phyloP scores from a whole-genome alignment of 345 rosid genomes.

The Mallotus nudiflorus region DNA sequence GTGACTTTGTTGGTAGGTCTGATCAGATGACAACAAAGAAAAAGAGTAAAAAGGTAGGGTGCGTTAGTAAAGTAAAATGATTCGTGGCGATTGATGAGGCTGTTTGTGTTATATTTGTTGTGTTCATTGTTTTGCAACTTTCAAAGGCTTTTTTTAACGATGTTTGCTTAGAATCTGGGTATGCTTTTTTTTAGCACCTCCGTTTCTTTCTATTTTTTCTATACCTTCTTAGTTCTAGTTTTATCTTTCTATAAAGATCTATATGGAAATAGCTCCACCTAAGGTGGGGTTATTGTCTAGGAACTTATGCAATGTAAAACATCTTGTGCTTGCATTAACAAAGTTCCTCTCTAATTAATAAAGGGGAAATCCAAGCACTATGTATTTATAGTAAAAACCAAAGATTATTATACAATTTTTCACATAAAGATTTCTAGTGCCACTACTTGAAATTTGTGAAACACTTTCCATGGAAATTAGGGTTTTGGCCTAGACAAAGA shows the following conservation, averaged over 20 bases:
- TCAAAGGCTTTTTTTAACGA: constrained; percentile 98
- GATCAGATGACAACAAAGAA: constrained; percentile 30
- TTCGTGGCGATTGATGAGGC: constrained; percentile 32
- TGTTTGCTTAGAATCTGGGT: constrained; percentile 89
- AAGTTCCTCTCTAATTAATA: too few species aligned
- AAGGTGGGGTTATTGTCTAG: too few species aligned
- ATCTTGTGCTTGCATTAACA: too few species aligned
- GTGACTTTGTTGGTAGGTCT: constrained; percentile 33
- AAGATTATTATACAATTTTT: too few species aligned
- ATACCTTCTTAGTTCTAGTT: constrained; percentile 91
- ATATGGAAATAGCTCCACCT: constrained; percentile 80
- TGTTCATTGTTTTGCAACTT: constrained; percentile 30
- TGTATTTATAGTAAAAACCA: too few species aligned
- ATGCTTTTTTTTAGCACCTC: constrained; percentile 92
- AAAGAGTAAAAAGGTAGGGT: constrained; percentile 37
- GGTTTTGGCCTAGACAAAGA: too few species aligned
- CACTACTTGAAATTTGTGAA: too few species aligned
- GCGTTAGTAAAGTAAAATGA: constrained; percentile 15
- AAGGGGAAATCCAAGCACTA: too few species aligned
- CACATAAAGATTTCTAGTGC: too few species aligned
- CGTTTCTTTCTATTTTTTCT: constrained; percentile 96
- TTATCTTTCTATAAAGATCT: constrained; percentile 73
- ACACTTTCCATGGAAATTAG: too few species aligned
- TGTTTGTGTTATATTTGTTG: constrained; percentile 17
- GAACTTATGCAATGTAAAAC: too few species aligned